Evolutionary conservation across 805 yeast genomes (phyloP), one percentile per base, ranked within the genome.

Genomic region (Schwanniomyces polymorphus): DNA sequence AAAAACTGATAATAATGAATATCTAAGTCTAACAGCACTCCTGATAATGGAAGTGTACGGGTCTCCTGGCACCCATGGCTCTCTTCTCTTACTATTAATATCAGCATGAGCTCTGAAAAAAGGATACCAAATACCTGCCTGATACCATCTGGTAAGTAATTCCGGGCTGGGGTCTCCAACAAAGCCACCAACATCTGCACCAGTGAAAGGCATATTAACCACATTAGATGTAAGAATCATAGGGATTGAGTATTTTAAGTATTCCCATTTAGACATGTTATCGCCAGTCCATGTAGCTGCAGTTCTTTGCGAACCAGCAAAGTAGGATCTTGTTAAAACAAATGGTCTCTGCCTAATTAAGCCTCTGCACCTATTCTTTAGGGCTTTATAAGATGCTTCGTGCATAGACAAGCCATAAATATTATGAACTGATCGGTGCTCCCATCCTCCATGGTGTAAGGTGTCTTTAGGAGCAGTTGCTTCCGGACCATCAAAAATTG

Each of bases 271-370:
- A 2, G 97, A 89, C 79, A 82, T 85, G 64, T 92, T 94, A 64
- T 94, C 99, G 38, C 99, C 99, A 0, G 97, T 90, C 99, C 99
- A 94, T 81, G 88, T 85, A 0, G 98, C 97, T 0, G 94, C 84
- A 0, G 94, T 75, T 56, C 91, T 77, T 67, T 94, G 98, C 2
- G 97, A 88, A 0, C 99, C 99, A 0, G 97, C 79, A 62, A 77
- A 94, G 64, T 80, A 92, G 0, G 97, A 77, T 51, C 99, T 75
- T 0, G 99, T 90, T 39, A 94, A 74, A 11, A 92, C 69, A 58
- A 94, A 94, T 8, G 99, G 99, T 48, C 99, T 78, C 48, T 72
- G 70, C 46, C 81, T 76, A 38, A 67, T 57, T 1, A 75, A 61
- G 17, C 67, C 60, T 3, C 57, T 60, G 46, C 74, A 75, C 47